A percentile compares a stretch with the other conserved stretches of the same genome.
These are phyloP conservation scores for Russula foetens DNA, from an alignment of 768 basidiomycete species.

Conservation along the genomic window DNA sequence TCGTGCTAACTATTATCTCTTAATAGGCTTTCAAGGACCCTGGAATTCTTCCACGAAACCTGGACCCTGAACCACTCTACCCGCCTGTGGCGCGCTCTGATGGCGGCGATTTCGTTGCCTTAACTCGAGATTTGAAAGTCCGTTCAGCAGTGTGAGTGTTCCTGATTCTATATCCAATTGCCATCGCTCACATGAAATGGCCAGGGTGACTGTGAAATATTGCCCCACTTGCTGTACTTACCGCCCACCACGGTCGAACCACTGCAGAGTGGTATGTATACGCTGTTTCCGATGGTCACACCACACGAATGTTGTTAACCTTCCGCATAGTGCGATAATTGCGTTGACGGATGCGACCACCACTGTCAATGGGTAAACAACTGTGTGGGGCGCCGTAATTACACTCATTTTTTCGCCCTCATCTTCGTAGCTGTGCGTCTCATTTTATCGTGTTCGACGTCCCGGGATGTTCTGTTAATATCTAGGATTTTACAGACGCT, in stretches of 20 bases:
- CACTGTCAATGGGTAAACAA: constrained; percentile 92
- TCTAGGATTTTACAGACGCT: constrained; percentile 42
- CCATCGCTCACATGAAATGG: not conserved
- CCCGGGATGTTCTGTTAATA: constrained; percentile 5
- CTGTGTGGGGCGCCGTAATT: constrained; percentile 92
- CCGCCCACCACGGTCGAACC: constrained; percentile 88
- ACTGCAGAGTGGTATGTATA: constrained; percentile 82
- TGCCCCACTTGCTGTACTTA: constrained; percentile 91
- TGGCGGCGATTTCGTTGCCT: constrained; percentile 50
- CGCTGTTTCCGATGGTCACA: not conserved
- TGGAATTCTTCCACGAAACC: constrained; percentile 80
- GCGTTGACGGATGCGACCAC: constrained; percentile 92
- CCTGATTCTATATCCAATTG: not conserved
- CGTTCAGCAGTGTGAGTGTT: constrained; percentile 64
- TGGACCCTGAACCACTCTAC: constrained; percentile 83
- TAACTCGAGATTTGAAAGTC: constrained; percentile 78
- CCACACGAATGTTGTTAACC: not conserved
- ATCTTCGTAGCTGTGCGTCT: constrained; percentile 64
- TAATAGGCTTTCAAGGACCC: constrained; percentile 69
- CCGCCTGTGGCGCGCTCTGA: constrained; percentile 56
- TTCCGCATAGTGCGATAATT: constrained; percentile 78
- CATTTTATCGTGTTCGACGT: constrained; percentile 5
- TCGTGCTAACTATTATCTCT: constrained; percentile 16
- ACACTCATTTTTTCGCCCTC: constrained; percentile 85
- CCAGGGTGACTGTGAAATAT: constrained; percentile 85